Evolutionary conservation across 805 yeast species (phyloP).

Genomic region (Wickerhamomyces rabaulensis): DNA sequence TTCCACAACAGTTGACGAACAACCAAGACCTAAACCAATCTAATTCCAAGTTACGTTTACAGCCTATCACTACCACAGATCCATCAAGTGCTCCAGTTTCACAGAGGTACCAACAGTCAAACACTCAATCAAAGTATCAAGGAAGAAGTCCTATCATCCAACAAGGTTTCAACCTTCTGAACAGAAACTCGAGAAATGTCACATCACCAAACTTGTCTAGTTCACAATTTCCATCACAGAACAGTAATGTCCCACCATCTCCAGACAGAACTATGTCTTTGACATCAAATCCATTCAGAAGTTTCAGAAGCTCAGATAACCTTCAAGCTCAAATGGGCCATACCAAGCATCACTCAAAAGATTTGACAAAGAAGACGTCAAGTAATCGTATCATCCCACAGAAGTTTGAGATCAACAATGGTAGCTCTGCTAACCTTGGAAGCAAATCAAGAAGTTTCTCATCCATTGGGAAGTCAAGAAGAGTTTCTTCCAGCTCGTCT

Average conservation of each 20-base stretch:
- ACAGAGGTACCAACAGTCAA: constrained; percentile 16
- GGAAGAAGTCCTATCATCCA: constrained; percentile 32
- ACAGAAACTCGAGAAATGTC: constrained; percentile 22
- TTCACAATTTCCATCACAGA: constrained; percentile 1
- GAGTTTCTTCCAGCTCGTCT: constrained; percentile 21
- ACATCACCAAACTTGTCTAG: constrained; percentile 17
- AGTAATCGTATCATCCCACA: constrained; percentile 44
- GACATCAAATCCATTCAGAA: constrained; percentile 28
- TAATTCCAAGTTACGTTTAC: constrained; percentile 6
- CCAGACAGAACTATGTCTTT: constrained; percentile 31
- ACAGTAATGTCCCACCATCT: constrained; percentile 11
- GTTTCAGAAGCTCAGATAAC: constrained; percentile 24
- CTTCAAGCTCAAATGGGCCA: constrained; percentile 10
- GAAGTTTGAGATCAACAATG: constrained; percentile 32
- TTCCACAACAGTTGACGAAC: constrained; percentile 4
- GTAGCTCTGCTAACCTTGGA: constrained; percentile 28
- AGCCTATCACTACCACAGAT: constrained; percentile 15
- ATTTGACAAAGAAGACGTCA: constrained; percentile 30
- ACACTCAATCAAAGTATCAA: constrained; percentile 11
- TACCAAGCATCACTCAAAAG: constrained; percentile 28
- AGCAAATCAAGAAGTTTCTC: constrained; percentile 43
- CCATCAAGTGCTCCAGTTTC: constrained; percentile 12
- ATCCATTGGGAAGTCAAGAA: constrained; percentile 26
- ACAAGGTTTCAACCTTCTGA: constrained; percentile 32
- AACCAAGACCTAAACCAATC: not conserved